These are phyloP conservation scores for Globisporangium paddicum DNA, from an alignment of 352 stramenopile species.

Conservation along the genomic window DNA sequence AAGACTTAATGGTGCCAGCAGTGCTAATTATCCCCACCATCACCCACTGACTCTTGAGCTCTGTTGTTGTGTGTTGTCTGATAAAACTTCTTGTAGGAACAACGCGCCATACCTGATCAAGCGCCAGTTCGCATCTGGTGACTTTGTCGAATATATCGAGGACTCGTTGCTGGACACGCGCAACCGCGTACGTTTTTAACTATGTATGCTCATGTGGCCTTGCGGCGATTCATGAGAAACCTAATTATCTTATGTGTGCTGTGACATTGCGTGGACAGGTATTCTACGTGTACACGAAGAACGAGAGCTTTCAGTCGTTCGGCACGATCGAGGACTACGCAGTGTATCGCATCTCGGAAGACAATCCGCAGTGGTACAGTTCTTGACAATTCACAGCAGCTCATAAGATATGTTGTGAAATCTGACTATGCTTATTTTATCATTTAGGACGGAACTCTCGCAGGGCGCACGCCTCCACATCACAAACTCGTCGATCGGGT, in stretches of 20 bases:
- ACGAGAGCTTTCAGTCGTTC: slow-evolving; percentile 67
- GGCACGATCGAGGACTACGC: slow-evolving; percentile 69
- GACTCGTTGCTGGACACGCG: slow-evolving; percentile 69
- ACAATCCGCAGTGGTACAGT: slow-evolving; percentile 41
- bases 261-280: slow-evolving; percentile 21
- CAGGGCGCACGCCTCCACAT: slow-evolving; percentile 70
- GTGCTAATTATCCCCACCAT: too few species aligned
- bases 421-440: not conserved
- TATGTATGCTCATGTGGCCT: not conserved
- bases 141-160: slow-evolving; percentile 76
- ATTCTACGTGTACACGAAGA: slow-evolving; percentile 79
- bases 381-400: not conserved
- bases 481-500: slow-evolving; percentile 62
- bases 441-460: slow-evolving; percentile 53
- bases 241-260: too few species aligned
- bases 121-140: slow-evolving; percentile 53
- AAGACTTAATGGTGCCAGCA: not conserved
- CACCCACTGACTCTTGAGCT: not conserved
- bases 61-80: slow-evolving; percentile 2
- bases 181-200: slow-evolving; percentile 45
- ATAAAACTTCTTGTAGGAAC: slow-evolving; percentile 37
- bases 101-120: slow-evolving; percentile 74
- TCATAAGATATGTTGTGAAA: not conserved
- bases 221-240: not conserved
- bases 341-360: slow-evolving; percentile 37